Percentiles rank a stretch among this genome's conserved stretches.
These are phyloP conservation scores for Sphagnum tenellum DNA, from an alignment of 225 moss, liverwort and hornwort genomes.

Conservation along the genomic window DNA sequence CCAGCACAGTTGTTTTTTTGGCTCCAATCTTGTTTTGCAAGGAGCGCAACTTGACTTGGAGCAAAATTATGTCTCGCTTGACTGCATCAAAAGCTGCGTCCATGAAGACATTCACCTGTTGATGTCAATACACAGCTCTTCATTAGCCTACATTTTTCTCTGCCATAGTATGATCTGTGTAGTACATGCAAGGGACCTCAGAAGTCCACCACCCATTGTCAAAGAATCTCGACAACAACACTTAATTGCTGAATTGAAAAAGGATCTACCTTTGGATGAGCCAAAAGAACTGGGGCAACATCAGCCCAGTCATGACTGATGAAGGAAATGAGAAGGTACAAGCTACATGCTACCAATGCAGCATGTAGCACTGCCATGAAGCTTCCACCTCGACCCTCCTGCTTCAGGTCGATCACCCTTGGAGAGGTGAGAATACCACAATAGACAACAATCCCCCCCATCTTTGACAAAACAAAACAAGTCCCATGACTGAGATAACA, in stretches of 20 bases:
- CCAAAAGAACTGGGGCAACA: conserved; percentile 87
- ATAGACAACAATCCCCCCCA: too few relatives aligned
- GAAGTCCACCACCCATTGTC: too few relatives aligned
- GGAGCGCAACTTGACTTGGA: conserved; percentile 92
- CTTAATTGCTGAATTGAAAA: too few relatives aligned
- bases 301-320: conserved; percentile 96
- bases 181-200: too few relatives aligned
- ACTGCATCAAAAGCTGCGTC: conserved; percentile 99
- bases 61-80: conserved; percentile 90
- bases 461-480: too few relatives aligned
- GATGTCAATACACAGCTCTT: too few relatives aligned
- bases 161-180: too few relatives aligned
- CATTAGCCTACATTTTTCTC: too few relatives aligned
- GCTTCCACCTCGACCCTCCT: conserved; percentile 86
- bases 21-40: conserved; percentile 74
- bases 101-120: conserved; percentile 92
- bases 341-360: conserved; percentile 91
- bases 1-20: conserved; percentile 84
- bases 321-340: conserved; percentile 91
- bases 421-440: too few relatives aligned
- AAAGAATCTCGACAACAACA: too few relatives aligned
- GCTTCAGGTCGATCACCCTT: conserved; percentile 2
- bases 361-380: conserved; percentile 87
- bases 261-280: conserved; percentile 81
- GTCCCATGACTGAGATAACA: too few relatives aligned